phyloP scores from a whole-genome alignment of 805 yeast species.

The Suhomyces prunicola region DNA sequence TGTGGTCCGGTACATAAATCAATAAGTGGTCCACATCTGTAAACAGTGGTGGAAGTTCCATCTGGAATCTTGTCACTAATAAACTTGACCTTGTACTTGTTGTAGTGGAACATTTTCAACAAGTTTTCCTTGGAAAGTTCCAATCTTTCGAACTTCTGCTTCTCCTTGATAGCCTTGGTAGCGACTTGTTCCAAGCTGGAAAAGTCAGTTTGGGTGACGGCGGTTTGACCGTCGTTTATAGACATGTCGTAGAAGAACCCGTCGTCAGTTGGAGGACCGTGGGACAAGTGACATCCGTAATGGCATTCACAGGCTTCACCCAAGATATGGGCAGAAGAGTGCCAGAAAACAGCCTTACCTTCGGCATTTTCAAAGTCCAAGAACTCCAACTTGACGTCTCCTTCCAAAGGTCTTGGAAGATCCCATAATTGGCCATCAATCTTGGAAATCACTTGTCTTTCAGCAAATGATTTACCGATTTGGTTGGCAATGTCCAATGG shows the following conservation, averaged over 20 bases:
- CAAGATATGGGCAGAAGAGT: constrained; percentile 94
- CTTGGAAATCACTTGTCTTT: constrained; percentile 86
- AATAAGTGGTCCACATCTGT: constrained; percentile 95
- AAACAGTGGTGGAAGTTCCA: constrained; percentile 93
- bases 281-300: constrained; percentile 81
- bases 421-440: constrained; percentile 90
- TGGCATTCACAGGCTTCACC: constrained; percentile 99
- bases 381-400: constrained; percentile 65
- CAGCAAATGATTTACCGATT: constrained; percentile 84
- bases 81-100: constrained; percentile 89
- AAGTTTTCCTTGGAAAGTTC: constrained; percentile 89
- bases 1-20: constrained; percentile 98
- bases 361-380: constrained; percentile 91
- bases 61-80: constrained; percentile 90
- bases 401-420: constrained; percentile 88
- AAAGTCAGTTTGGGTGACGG: constrained; percentile 79
- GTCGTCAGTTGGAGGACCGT: constrained; percentile 96
- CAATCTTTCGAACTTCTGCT: constrained; percentile 92
- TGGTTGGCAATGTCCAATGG: constrained; percentile 82
- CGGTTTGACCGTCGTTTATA: constrained; percentile 65
- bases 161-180: constrained; percentile 87
- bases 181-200: constrained; percentile 80
- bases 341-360: constrained; percentile 97
- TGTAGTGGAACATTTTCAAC: constrained; percentile 89
- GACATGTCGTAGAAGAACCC: constrained; percentile 98